Base-by-base conservation (phyloP, 805 yeast genomes). In the Myxozyma udenii region DNA sequence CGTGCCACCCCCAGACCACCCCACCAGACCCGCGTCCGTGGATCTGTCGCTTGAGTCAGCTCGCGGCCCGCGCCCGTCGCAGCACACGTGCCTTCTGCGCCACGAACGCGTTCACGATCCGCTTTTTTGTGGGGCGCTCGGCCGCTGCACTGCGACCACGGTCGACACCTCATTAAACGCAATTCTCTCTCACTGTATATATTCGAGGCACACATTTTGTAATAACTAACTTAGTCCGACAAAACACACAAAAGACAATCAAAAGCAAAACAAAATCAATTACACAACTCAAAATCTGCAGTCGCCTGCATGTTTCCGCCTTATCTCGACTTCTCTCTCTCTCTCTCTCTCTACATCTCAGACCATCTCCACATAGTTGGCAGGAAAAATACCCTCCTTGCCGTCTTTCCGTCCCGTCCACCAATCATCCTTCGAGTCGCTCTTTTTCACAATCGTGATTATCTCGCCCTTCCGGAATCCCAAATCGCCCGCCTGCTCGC, bases 381-480 rank as follows among this genome's bases (percentile, higher is more conserved):
- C 98, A 7, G 98, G 98, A 78, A 91, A 91, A 24, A 90, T 90
- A 39, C 98, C 98, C 62, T 87, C 87, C 55, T 71, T 71, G 11
- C 95, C 91, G 61, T 85, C 86, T 48, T 81, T 73, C 66, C 85
- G 81, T 24, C 98, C 98, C 0, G 96, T 88, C 98, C 98, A 93
- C 98, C 98, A 93, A 68, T 93, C 98, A 67, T 93, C 95, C 44
- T 82, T 80, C 12, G 96, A 84, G 6, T 85, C 90, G 7, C 93
- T 82, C 69, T 86, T 87, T 68, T 89, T 87, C 50, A 87, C 72
- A 60, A 93, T 85, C 39, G 87, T 84, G 61, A 93, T 87, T 14
- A 87, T 85, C 68, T 93, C 98, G 49, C 98, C 98, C 74, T 93
- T 93, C 61, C 80, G 83, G 76, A 93, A 93, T 3, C 95, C 79